Evolutionary conservation across 129 eudicot genomes (phyloP).

Genomic region (Lactuca saligna): DNA sequence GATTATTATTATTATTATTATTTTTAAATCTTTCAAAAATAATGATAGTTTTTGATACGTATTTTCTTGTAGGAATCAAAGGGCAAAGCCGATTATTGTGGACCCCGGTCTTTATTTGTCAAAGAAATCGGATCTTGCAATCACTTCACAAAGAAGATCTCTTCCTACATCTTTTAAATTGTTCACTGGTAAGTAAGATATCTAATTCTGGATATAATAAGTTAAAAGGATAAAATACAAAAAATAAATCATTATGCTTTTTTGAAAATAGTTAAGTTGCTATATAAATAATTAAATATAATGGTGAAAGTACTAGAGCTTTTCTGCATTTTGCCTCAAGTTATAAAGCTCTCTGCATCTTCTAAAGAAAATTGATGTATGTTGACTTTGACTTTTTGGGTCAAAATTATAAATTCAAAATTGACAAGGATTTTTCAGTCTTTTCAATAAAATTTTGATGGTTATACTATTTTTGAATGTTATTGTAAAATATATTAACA

Average conservation of each 20-base stretch:
- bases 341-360: too few relatives aligned
- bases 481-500: not conserved
- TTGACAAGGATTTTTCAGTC: not conserved
- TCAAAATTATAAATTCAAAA: not conserved
- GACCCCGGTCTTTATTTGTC: conserved; percentile 96
- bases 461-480: not conserved
- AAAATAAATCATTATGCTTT: too few relatives aligned
- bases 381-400: not conserved
- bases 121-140: conserved; percentile 89
- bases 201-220: not conserved
- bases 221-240: too few relatives aligned
- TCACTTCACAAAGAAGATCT: conserved; percentile 86
- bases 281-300: too few relatives aligned
- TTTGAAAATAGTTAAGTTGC: too few relatives aligned
- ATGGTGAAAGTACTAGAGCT: too few relatives aligned
- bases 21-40: not conserved
- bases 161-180: conserved; percentile 86
- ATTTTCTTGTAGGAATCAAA: conserved; percentile 66
- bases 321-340: too few relatives aligned
- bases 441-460: not conserved
- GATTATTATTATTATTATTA: too few relatives aligned
- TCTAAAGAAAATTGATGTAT: not conserved
- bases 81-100: conserved; percentile 86
- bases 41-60: not conserved
- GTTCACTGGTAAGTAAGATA: conserved; percentile 85